Evolutionary conservation across 352 stramenopile genomes (phyloP).

Genomic region (Phytophthora niederhauseri): DNA sequence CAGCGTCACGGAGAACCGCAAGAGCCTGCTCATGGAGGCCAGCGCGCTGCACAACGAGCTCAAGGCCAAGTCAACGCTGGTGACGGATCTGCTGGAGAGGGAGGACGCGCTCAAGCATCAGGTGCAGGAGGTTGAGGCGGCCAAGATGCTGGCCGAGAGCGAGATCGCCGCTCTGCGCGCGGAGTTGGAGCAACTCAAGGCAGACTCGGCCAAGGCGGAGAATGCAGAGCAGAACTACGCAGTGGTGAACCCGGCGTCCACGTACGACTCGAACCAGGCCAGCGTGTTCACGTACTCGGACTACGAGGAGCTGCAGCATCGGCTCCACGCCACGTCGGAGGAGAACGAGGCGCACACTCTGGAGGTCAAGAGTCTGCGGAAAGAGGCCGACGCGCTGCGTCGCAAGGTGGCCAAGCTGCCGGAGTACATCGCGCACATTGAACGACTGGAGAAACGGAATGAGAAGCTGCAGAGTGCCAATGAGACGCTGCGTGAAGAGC

Average conservation of each 20-base stretch:
- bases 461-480: slow-evolving; percentile 60
- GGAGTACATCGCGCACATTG: slow-evolving; percentile 47
- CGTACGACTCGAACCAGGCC: slow-evolving; percentile 65
- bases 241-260: slow-evolving; percentile 49
- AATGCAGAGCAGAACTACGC: slow-evolving; percentile 23
- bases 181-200: slow-evolving; percentile 28
- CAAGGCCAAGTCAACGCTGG: slow-evolving; percentile 59
- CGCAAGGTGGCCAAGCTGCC: slow-evolving; percentile 46
- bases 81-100: slow-evolving; percentile 56
- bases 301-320: slow-evolving; percentile 57
- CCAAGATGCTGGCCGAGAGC: slow-evolving; percentile 45
- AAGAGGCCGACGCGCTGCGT: slow-evolving; percentile 54
- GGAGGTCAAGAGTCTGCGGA: slow-evolving; percentile 63
- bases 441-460: slow-evolving; percentile 66
- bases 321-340: slow-evolving; percentile 42
- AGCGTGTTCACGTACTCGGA: slow-evolving; percentile 61
- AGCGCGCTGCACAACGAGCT: slow-evolving; percentile 61
- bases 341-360: slow-evolving; percentile 51
- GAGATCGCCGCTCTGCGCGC: slow-evolving; percentile 34
- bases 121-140: slow-evolving; percentile 35
- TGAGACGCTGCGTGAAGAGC: slow-evolving; percentile 63
- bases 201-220: slow-evolving; percentile 20
- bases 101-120: slow-evolving; percentile 49
- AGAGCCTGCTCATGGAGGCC: slow-evolving; percentile 52
- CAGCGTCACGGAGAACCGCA: slow-evolving; percentile 51